Base-by-base conservation (phyloP, 805 yeast genomes). In the Yarrowia porcina region DNA sequence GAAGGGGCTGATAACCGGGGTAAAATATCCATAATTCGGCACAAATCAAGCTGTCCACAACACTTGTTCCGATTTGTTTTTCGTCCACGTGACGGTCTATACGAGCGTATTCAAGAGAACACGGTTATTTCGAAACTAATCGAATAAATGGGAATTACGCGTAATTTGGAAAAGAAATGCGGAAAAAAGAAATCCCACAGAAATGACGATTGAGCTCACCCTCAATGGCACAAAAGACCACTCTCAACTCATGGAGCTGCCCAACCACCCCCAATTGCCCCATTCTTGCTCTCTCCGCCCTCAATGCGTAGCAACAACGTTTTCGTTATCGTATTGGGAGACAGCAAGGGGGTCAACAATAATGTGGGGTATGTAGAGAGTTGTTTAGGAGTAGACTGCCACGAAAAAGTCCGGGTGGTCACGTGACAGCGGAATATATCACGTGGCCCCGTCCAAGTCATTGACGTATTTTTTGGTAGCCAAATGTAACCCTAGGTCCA, bases 321-420 rank as follows among this genome's bases (percentile, higher is more conserved):
- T 44, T 44, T 44, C 15, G 23, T 44, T 27, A 44, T 44, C 50
- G 50, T 44, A 18, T 44, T 44, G 50, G 35, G 50, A 44, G 33
- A 44, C 50, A 44, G 50, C 50, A 17, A 44, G 50, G 50, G 50
- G 50, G 50, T 44, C 21, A 8, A 17, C 23, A 17, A 35, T 27
- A 44, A 44, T 44, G 50, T 44, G 50, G 50, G 50, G 50, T 44
- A 44, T 27, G 33, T 18, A 6, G 23, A 28, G 20, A 21, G 18
- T n/a, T 17, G 20, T 23, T 25, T 25, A 25, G 15, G 30, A 15
- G 18, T 7, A 13, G 36, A 15, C 36, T 13, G 35, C 28, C 8
- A 25, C 28, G 8, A 25, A n/a, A n/a, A n/a, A 8, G 8, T 25
- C 28, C 28, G 4, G 28, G 13, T 32, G 17, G 30, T 41, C 42